Evolutionary conservation across 805 yeast genomes (phyloP).

Genomic region (Lachancea nothofagi): DNA sequence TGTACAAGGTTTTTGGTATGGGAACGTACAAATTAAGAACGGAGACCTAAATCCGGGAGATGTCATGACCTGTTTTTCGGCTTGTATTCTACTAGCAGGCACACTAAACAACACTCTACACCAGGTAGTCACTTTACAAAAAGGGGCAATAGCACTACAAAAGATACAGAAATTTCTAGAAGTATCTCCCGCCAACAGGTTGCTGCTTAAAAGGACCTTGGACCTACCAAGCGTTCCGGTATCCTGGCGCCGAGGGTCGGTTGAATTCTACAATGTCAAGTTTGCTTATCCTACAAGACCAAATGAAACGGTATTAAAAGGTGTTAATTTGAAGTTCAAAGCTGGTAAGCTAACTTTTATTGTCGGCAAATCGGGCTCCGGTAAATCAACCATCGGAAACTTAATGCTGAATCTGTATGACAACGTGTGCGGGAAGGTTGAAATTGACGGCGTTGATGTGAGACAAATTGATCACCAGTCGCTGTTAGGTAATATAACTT

Average conservation of each 20-base stretch:
- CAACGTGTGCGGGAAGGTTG: constrained; percentile 48
- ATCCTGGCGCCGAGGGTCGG: constrained; percentile 13
- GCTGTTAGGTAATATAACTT: constrained; percentile 58
- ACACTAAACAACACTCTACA: constrained; percentile 50
- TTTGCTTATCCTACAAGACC: constrained; percentile 63
- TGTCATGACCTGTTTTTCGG: constrained; percentile 76
- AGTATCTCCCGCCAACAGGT: neutral
- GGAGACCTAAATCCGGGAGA: constrained; percentile 51
- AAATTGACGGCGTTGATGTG: constrained; percentile 50
- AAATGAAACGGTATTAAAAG: constrained; percentile 40
- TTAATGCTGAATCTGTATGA: constrained; percentile 58
- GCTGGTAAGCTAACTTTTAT: constrained; percentile 51
- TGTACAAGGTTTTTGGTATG: constrained; percentile 92
- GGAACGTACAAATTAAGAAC: constrained; percentile 55
- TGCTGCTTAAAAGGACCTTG: too few species aligned
- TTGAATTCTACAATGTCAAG: constrained; percentile 49
- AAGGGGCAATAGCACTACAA: constrained; percentile 63
- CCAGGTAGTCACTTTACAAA: constrained; percentile 57
- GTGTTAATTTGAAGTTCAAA: constrained; percentile 42
- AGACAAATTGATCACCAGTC: constrained; percentile 40
- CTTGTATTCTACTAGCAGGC: constrained; percentile 70
- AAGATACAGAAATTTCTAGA: constrained; percentile 42
- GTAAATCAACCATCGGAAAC: constrained; percentile 77
- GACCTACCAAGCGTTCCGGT: neutral
- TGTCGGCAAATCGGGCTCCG: constrained; percentile 88